These are phyloP conservation scores for Cryptosporidium meleagridis DNA, from an alignment of 169 alveolate genomes.

Conservation along the genomic window DNA sequence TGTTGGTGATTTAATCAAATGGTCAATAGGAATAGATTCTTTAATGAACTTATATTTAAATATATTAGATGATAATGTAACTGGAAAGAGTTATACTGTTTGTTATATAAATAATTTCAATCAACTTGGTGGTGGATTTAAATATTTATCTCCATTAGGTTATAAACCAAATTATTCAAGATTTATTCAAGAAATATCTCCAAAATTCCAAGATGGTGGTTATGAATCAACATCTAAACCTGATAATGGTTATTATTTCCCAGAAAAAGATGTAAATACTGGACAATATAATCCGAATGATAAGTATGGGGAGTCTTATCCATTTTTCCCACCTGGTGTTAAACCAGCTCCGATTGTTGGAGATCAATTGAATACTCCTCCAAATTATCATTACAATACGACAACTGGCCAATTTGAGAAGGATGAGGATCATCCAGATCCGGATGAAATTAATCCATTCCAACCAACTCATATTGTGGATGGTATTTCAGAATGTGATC, in stretches of 20 bases:
- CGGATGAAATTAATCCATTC: slow-evolving; percentile 3
- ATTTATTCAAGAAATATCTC: background rate
- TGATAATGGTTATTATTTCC: slow-evolving; percentile 26
- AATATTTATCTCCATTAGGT: slow-evolving; percentile 36
- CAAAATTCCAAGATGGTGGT: slow-evolving; percentile 31
- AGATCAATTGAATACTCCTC: background rate
- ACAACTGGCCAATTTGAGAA: slow-evolving; percentile 64
- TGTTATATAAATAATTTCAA: slow-evolving; percentile 18
- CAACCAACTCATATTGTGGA: slow-evolving; percentile 34
- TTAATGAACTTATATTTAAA: slow-evolving; percentile 7
- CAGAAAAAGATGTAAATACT: background rate
- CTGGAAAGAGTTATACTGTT: background rate
- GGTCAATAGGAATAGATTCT: slow-evolving; percentile 33
- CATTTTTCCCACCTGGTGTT: slow-evolving; percentile 28
- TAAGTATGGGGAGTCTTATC: slow-evolving; percentile 24
- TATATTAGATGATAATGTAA: background rate
- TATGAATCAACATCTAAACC: slow-evolving; percentile 12
- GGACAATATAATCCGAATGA: slow-evolving; percentile 8
- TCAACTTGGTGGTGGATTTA: background rate
- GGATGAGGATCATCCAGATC: background rate
- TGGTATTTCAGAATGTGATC: slow-evolving; percentile 26
- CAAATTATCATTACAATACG: background rate
- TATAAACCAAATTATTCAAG: slow-evolving; percentile 6
- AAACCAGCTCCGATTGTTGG: slow-evolving; percentile 58
- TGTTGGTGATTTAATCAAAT: background rate